phyloP scores from a whole-genome alignment of 2,329 filamentous ascomycete species.

The Ophiostoma tasmaniense region DNA sequence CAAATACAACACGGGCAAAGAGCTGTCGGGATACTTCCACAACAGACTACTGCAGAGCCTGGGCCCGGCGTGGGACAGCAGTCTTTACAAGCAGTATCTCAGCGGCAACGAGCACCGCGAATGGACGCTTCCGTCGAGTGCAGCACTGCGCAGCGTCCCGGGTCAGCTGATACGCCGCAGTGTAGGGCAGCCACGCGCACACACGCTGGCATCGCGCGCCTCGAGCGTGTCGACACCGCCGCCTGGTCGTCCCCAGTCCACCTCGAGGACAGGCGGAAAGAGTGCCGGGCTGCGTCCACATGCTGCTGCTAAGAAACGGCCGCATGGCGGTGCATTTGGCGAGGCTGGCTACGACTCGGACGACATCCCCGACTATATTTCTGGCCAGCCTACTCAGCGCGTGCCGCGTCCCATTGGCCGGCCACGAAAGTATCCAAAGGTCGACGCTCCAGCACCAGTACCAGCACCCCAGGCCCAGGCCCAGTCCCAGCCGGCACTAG shows the following conservation, averaged over 20 bases:
- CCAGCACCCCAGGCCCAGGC: not conserved
- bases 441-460: not conserved
- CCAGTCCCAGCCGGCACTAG: slow-evolving; percentile 18
- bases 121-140: slow-evolving; percentile 23
- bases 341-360: not conserved
- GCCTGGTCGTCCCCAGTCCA: not conserved
- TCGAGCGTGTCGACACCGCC: slow-evolving; percentile 17
- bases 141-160: slow-evolving; percentile 22
- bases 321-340: slow-evolving; percentile 27
- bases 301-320: slow-evolving; percentile 35
- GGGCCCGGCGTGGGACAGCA: slow-evolving; percentile 28
- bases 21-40: slow-evolving; percentile 40
- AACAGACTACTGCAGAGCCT: slow-evolving; percentile 32
- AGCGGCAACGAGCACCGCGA: slow-evolving; percentile 25
- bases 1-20: slow-evolving; percentile 28
- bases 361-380: not conserved
- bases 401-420: not conserved
- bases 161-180: slow-evolving; percentile 21
- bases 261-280: slow-evolving; percentile 29
- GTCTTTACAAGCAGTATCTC: slow-evolving; percentile 31
- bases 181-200: not conserved
- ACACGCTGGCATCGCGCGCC: not conserved
- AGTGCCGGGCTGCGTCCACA: slow-evolving; percentile 38
- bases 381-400: not conserved
- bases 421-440: not conserved